phyloP scores from a whole-genome alignment of 228 moss, liverwort and hornwort species.

The Sphagnum fallax region DNA sequence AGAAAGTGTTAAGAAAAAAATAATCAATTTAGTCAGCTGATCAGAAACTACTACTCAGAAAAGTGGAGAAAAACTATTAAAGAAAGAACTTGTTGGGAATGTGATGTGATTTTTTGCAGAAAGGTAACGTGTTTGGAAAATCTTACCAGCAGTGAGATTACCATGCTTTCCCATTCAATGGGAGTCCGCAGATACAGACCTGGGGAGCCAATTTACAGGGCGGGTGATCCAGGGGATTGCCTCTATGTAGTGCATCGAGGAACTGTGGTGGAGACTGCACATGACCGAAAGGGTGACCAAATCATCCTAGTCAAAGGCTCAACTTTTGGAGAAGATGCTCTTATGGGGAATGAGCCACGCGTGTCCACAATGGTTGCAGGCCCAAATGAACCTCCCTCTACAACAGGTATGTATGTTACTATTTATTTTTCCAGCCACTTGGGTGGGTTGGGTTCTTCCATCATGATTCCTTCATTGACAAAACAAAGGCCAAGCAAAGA shows the following conservation, averaged over 20 bases:
- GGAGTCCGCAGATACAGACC: constrained; percentile 65
- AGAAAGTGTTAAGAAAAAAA: too few relatives aligned
- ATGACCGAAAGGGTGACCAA: constrained; percentile 59
- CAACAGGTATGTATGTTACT: constrained; percentile 21
- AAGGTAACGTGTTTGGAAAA: constrained; percentile 72
- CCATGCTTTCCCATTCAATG: constrained; percentile 70
- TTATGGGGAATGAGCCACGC: constrained; percentile 46
- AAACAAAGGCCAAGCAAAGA: too few relatives aligned
- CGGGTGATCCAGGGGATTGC: constrained; percentile 72
- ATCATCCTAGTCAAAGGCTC: constrained; percentile 58
- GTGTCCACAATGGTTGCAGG: constrained; percentile 49
- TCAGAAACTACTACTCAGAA: too few relatives aligned
- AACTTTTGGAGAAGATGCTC: constrained; percentile 78
- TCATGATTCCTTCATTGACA: neutral
- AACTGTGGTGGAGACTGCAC: constrained; percentile 46
- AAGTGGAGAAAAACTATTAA: too few relatives aligned
- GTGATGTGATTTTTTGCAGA: constrained; percentile 16
- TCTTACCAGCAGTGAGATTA: constrained; percentile 55
- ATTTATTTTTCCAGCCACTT: neutral
- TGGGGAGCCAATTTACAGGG: constrained; percentile 68
- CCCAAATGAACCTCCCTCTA: constrained; percentile 33
- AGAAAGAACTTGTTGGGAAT: too few relatives aligned
- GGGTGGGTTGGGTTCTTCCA: neutral
- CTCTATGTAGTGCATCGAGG: constrained; percentile 77
- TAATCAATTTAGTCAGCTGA: too few relatives aligned